Percentiles rank a stretch among this genome's conserved stretches.
These are phyloP conservation scores for Arabidopsis lyrata DNA, from an alignment of 441 rosid genomes.

Conservation along the genomic window DNA sequence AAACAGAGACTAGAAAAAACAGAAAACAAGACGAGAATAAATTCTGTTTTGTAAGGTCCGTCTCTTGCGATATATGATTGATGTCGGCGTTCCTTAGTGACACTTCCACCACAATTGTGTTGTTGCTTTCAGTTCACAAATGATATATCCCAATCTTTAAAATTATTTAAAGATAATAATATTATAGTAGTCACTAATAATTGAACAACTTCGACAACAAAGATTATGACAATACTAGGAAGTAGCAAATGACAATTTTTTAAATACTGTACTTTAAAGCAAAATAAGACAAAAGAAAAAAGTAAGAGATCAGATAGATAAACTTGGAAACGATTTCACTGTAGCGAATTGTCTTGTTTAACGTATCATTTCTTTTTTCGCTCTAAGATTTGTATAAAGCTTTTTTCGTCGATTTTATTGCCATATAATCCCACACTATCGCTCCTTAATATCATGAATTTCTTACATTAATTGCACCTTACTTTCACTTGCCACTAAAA, in stretches of 20 bases:
- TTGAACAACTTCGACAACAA: conserved; percentile 7
- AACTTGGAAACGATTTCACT: too few relatives aligned
- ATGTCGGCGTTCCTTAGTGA: background rate
- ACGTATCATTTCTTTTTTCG: background rate
- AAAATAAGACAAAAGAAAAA: background rate
- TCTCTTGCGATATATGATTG: conserved; percentile 1
- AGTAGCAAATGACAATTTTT: background rate
- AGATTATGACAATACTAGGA: background rate
- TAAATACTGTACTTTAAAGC: background rate
- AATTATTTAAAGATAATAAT: background rate
- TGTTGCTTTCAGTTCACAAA: background rate
- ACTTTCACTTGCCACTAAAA: conserved; percentile 1
- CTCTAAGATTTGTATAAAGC: background rate
- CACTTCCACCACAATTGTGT: background rate
- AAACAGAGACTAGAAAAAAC: background rate
- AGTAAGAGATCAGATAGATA: background rate
- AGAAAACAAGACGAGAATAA: background rate
- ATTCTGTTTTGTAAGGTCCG: background rate
- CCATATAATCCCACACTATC: background rate
- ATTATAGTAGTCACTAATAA: background rate
- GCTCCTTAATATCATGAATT: background rate
- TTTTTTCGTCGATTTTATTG: background rate
- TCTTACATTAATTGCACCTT: background rate
- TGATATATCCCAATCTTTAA: background rate
- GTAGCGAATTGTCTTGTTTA: too few relatives aligned